These are phyloP conservation scores for Borovskyia barvae DNA, from an alignment of 208 protist species.

Conservation along the genomic window DNA sequence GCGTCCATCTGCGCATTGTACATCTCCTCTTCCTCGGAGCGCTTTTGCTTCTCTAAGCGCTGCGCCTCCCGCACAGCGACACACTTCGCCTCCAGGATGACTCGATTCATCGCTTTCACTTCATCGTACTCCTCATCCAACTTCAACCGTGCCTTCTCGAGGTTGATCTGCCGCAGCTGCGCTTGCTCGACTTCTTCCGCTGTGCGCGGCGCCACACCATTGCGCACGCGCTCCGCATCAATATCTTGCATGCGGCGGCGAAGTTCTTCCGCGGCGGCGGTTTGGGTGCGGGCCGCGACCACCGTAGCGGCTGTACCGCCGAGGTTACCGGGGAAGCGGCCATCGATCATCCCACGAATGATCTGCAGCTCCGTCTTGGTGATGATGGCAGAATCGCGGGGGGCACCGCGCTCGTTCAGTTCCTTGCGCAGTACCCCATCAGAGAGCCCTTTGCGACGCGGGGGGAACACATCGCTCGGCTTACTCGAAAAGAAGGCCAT, in stretches of 20 bases:
- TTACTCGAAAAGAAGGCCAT: conserved; percentile 47
- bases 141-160: conserved; percentile 75
- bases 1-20: conserved; percentile 78
- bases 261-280: conserved; percentile 52
- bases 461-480: conserved; percentile 61
- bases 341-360: conserved; percentile 68
- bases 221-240: conserved; percentile 63
- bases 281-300: conserved; percentile 13
- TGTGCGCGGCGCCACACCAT: conserved; percentile 44
- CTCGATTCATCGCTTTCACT: conserved; percentile 91
- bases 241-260: conserved; percentile 78
- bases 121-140: conserved; percentile 91
- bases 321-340: conserved; percentile 22
- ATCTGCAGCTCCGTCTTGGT: conserved; percentile 83
- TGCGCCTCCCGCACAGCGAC: conserved; percentile 91
- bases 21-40: conserved; percentile 54
- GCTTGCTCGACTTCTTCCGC: conserved; percentile 83
- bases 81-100: conserved; percentile 91
- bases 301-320: conserved; percentile 2
- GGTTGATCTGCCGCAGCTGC: conserved; percentile 59
- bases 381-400: conserved; percentile 73
- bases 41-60: conserved; percentile 69
- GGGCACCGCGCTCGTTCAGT: conserved; percentile 68
- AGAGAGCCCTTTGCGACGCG: conserved; percentile 54
- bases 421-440: conserved; percentile 81